Evolutionary conservation across 768 basidiomycete genomes (phyloP).

Genomic region (Lactifluus pinguis): DNA sequence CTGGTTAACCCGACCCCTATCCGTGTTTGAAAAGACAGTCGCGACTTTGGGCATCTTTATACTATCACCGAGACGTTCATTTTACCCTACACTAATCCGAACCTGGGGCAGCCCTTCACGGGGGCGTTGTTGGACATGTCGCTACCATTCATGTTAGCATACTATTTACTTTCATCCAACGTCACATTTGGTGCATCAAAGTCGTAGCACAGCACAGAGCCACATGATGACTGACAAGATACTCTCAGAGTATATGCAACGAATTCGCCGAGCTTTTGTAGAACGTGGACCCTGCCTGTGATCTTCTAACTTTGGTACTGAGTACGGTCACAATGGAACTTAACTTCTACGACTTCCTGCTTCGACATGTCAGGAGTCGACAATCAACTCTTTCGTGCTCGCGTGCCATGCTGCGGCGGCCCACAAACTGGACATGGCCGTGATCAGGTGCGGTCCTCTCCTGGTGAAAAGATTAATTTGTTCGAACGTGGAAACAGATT

Average conservation of each 20-base stretch:
- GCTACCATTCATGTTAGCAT: conserved; percentile 89
- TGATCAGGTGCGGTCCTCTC: conserved; percentile 57
- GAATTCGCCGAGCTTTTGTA: conserved; percentile 88
- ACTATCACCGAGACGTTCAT: conserved; percentile 94
- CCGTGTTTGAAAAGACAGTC: conserved; percentile 58
- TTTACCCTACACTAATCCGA: conserved; percentile 65
- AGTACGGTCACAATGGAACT: conserved; percentile 70
- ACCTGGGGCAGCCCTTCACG: conserved; percentile 58
- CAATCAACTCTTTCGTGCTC: conserved; percentile 68
- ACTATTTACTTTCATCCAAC: conserved; percentile 68
- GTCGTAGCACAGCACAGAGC: not conserved
- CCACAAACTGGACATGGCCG: conserved; percentile 94
- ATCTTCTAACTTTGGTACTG: not conserved
- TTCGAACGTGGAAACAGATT: conserved; percentile 37
- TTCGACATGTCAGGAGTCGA: conserved; percentile 89
- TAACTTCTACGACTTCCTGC: conserved; percentile 83
- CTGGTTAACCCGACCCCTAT: conserved; percentile 69
- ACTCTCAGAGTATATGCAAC: conserved; percentile 78
- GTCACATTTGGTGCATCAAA: conserved; percentile 63
- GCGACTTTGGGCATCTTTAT: conserved; percentile 95
- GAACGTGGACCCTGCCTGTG: conserved; percentile 34
- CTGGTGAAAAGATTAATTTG: not conserved
- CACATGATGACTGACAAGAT: conserved; percentile 6
- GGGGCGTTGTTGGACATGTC: conserved; percentile 78
- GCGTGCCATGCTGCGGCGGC: conserved; percentile 86